Evolutionary conservation across 1,284 basidiomycete species (phyloP).

Genomic region (Vanrija sp.): DNA sequence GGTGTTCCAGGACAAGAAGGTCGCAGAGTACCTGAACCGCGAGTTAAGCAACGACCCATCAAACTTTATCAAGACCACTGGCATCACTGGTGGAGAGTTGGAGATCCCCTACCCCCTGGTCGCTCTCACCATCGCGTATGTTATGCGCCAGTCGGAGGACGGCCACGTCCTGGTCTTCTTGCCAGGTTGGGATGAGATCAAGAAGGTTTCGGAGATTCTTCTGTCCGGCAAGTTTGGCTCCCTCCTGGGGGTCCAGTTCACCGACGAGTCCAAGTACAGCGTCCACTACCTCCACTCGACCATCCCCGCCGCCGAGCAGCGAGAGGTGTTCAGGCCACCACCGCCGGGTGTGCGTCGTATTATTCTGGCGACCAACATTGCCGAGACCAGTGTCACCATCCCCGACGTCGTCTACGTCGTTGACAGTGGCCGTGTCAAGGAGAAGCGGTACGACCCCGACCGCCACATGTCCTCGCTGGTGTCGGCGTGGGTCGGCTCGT

Average conservation of each 20-base stretch:
- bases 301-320: conserved; percentile 84
- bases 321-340: conserved; percentile 81
- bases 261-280: conserved; percentile 59
- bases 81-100: conserved; percentile 58
- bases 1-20: conserved; percentile 69
- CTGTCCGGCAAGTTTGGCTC: conserved; percentile 50
- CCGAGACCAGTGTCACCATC: conserved; percentile 93
- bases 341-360: conserved; percentile 72
- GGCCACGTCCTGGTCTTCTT: conserved; percentile 86
- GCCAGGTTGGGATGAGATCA: conserved; percentile 70
- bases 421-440: conserved; percentile 84
- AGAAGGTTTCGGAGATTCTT: conserved; percentile 67
- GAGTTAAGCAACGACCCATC: conserved; percentile 58
- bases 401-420: conserved; percentile 95
- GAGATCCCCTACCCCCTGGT: conserved; percentile 81
- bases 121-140: conserved; percentile 75
- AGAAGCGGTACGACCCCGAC: conserved; percentile 85
- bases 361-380: conserved; percentile 92
- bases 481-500: conserved; percentile 84
- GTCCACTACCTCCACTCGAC: conserved; percentile 90
- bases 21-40: conserved; percentile 68
- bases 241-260: conserved; percentile 62
- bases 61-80: conserved; percentile 28
- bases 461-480: conserved; percentile 81
- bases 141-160: conserved; percentile 67